Percentiles rank a stretch among this genome's conserved stretches.
These are phyloP conservation scores for Ascochyta lentis DNA, from an alignment of 2,329 filamentous ascomycete species.

Conservation along the genomic window DNA sequence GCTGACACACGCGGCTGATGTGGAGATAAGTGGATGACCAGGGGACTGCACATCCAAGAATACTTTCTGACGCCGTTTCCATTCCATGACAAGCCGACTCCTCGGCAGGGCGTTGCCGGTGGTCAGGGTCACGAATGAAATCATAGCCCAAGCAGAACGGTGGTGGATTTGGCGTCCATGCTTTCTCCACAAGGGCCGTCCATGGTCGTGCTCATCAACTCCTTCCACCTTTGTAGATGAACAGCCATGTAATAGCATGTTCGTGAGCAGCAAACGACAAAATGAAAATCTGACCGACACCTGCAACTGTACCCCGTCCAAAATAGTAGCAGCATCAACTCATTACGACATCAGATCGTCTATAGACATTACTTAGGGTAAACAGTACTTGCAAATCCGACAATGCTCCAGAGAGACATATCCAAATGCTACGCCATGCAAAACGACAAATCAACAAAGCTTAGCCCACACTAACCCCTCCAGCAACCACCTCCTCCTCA, in stretches of 20 bases:
- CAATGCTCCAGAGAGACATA: background rate
- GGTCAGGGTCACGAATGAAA: constrained; percentile 4
- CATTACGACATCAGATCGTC: constrained; percentile 1
- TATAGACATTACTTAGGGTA: constrained; percentile 8
- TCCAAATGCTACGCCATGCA: constrained; percentile 1
- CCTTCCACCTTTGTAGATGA: too few relatives aligned
- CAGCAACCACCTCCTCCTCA: background rate
- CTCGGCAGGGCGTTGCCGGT: constrained; percentile 4
- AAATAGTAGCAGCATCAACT: background rate
- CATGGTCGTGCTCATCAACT: too few relatives aligned
- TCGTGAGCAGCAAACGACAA: background rate
- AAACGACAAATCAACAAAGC: background rate
- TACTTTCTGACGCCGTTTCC: constrained; percentile 2
- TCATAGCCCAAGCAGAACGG: constrained; percentile 1
- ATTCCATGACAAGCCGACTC: constrained; percentile 2
- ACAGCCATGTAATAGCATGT: background rate
- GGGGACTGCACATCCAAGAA: constrained; percentile 6
- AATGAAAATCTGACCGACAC: too few relatives aligned
- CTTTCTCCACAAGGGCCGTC: too few relatives aligned
- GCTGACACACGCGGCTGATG: constrained; percentile 19
- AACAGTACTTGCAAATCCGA: background rate
- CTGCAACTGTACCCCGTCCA: too few relatives aligned
- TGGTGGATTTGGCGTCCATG: background rate
- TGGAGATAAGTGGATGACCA: constrained; percentile 13
- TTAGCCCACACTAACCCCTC: background rate